Evolutionary conservation across 352 stramenopile species (phyloP).

Genomic region (Phytophthora palmivora): DNA sequence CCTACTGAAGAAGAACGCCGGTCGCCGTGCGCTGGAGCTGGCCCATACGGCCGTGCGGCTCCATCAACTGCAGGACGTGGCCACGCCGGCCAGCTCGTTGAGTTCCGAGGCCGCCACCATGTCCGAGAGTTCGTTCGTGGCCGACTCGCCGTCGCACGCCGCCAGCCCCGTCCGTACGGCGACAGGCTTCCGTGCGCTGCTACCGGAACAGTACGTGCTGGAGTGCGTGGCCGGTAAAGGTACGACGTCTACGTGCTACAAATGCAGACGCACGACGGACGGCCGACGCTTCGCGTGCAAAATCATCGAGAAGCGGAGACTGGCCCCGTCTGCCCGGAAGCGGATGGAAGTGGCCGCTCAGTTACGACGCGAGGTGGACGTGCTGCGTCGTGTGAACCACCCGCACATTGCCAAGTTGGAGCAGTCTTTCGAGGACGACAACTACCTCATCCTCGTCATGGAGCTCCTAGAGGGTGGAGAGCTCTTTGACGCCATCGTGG

Average conservation of each 20-base stretch:
- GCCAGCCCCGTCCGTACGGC: conserved; percentile 15
- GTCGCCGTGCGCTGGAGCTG: conserved; percentile 25
- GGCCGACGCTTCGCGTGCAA: conserved; percentile 71
- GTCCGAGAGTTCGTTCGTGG: conserved; percentile 59
- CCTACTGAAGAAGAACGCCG: conserved; percentile 22
- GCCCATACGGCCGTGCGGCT: conserved; percentile 37
- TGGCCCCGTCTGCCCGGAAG: conserved; percentile 55
- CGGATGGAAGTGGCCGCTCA: conserved; percentile 64
- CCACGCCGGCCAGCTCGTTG: conserved; percentile 26
- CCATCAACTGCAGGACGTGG: conserved; percentile 28
- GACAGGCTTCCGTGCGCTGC: conserved; percentile 42
- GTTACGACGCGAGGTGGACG: conserved; percentile 69
- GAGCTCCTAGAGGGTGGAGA: conserved; percentile 81
- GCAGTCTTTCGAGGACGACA: conserved; percentile 71
- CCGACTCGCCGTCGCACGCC: conserved; percentile 41
- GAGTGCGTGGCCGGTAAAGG: conserved; percentile 70
- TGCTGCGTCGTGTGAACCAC: conserved; percentile 69
- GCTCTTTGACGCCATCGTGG: conserved; percentile 84
- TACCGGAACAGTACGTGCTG: conserved; percentile 57
- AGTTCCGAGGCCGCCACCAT: conserved; percentile 43
- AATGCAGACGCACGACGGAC: conserved; percentile 55
- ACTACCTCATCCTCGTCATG: conserved; percentile 74
- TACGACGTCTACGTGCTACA: conserved; percentile 79
- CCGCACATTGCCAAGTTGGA: conserved; percentile 76
- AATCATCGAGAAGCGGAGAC: conserved; percentile 75